Evolutionary conservation across 202 grass and related monocot species (phyloP).

Genomic region (Carex arenaria): DNA sequence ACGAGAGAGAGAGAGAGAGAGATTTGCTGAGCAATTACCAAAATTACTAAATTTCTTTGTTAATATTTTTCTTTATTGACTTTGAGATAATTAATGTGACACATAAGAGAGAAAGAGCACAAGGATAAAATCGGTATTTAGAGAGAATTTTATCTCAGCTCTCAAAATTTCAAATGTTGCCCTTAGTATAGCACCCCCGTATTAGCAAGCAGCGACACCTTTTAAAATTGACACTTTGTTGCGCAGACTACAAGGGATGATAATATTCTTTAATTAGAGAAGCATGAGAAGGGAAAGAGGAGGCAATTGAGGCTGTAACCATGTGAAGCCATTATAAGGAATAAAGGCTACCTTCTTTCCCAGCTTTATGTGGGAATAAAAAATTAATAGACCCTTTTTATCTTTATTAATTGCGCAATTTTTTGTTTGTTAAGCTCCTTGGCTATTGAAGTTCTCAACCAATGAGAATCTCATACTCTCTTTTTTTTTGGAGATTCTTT

Average conservation of each 20-base stretch:
- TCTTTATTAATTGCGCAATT: background rate
- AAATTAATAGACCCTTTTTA: background rate
- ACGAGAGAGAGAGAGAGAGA: too few species aligned
- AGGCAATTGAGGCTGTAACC: constrained; percentile 8
- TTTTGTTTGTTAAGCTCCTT: background rate
- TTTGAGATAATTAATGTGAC: too few species aligned
- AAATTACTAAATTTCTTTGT: too few species aligned
- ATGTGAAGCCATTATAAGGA: constrained; percentile 48
- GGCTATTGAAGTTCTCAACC: background rate
- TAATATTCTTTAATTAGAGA: constrained; percentile 27
- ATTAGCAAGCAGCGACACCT: constrained; percentile 21
- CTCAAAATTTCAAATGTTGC: too few species aligned
- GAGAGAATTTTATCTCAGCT: too few species aligned
- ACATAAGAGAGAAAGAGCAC: too few species aligned
- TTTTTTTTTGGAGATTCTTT: background rate
- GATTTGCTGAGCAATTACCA: too few species aligned
- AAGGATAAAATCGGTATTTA: too few species aligned
- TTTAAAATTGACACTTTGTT: constrained; percentile 20
- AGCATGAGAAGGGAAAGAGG: background rate
- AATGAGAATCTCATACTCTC: background rate
- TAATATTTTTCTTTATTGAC: too few species aligned
- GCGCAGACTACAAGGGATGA: background rate
- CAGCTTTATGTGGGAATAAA: constrained; percentile 27
- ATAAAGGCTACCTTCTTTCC: constrained; percentile 45
- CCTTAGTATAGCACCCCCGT: too few species aligned